phyloP scores from a whole-genome alignment of 345 rosid species.

The Limnanthes douglasii region DNA sequence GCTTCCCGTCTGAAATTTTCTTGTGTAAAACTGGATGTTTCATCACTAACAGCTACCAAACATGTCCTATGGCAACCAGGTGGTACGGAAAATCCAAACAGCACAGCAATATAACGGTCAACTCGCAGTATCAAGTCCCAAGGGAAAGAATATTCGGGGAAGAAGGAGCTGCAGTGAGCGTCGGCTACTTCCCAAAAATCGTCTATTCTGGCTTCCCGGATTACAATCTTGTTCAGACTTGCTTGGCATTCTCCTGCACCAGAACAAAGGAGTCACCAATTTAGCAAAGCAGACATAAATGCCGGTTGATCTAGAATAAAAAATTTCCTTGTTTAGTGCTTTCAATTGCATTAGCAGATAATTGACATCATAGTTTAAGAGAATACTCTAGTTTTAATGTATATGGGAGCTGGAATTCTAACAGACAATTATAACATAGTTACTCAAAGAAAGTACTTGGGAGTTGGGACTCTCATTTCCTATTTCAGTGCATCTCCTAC shows the following conservation, averaged over 20 bases:
- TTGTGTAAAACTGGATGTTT: constrained; percentile 34
- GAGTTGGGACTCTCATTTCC: no score
- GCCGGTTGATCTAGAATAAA: no score
- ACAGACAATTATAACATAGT: no score
- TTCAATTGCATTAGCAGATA: no score
- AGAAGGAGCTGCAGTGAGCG: constrained; percentile 89
- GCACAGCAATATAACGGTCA: constrained; percentile 64
- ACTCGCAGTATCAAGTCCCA: constrained; percentile 61
- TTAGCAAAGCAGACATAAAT: no score
- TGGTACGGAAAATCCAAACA: constrained; percentile 62
- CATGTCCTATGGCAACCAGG: constrained; percentile 56
- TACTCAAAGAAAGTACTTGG: no score
- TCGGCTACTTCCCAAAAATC: constrained; percentile 98
- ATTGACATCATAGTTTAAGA: no score
- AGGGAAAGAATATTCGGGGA: constrained; percentile 78
- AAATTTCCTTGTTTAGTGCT: no score
- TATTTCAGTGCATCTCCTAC: no score
- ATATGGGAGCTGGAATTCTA: no score
- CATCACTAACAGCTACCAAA: constrained; percentile 60
- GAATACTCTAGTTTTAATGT: no score
- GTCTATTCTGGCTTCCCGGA: constrained; percentile 85
- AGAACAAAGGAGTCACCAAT: neutral
- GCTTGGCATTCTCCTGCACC: constrained; percentile 55
- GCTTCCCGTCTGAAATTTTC: constrained; percentile 62
- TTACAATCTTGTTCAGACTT: constrained; percentile 72